Conservation (phyloP, 2,329 filamentous ascomycete species). For the Delphinella strobiligena region DNA sequence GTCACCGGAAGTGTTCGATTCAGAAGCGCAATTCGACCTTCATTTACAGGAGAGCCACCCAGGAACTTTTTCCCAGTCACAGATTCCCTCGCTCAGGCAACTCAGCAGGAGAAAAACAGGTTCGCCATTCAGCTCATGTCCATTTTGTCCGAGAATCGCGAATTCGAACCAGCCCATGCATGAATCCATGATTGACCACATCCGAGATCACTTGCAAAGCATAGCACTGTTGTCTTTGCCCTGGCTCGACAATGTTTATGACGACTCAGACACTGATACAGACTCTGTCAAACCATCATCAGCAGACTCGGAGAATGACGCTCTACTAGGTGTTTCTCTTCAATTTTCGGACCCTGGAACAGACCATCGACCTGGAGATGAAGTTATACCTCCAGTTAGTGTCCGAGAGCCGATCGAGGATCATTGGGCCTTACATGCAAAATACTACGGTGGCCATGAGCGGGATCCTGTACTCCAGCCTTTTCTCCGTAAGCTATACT, state of each 20-base stretch:
- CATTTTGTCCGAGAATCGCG: neutral
- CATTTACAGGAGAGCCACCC: no score
- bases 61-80: neutral
- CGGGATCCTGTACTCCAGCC: slow-evolving; percentile 2
- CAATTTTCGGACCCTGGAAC: neutral
- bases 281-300: neutral
- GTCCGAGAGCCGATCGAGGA: neutral
- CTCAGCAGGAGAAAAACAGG: neutral
- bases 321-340: neutral
- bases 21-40: no score
- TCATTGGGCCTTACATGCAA: neutral
- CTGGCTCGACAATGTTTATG: neutral
- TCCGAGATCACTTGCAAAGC: neutral
- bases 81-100: neutral
- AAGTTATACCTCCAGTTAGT: neutral
- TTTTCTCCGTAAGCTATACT: neutral
- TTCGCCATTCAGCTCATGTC: neutral
- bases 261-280: neutral
- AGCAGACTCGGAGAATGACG: neutral
- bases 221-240: neutral
- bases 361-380: neutral
- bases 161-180: neutral
- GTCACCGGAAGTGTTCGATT: neutral
- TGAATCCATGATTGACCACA: neutral
- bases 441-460: slow-evolving; percentile 2